These are phyloP conservation scores for Pseudogymnoascus sp. DNA, from an alignment of 2,329 filamentous ascomycete species.

Conservation along the genomic window DNA sequence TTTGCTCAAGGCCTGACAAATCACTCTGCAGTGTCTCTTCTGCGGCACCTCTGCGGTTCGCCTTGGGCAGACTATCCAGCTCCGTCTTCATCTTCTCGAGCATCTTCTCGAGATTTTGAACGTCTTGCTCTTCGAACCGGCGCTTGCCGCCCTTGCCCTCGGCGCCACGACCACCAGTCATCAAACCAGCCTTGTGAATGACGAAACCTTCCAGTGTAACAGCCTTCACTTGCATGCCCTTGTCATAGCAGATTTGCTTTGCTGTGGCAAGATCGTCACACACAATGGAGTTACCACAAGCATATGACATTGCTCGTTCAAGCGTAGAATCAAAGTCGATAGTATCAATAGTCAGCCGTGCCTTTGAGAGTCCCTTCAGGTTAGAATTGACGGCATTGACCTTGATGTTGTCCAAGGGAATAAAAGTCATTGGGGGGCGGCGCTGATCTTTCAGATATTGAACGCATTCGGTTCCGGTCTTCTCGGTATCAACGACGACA, in stretches of 20 bases:
- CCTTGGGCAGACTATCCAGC: constrained; percentile 69
- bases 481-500: constrained; percentile 90
- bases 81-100: constrained; percentile 70
- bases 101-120: constrained; percentile 72
- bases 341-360: constrained; percentile 86
- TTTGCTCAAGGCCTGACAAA: constrained; percentile 69
- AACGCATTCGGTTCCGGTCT: constrained; percentile 88
- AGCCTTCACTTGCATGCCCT: constrained; percentile 78
- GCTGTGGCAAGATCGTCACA: constrained; percentile 82
- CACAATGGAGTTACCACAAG: constrained; percentile 89
- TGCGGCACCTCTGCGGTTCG: constrained; percentile 62
- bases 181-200: constrained; percentile 91
- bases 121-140: constrained; percentile 81
- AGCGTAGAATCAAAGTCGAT: constrained; percentile 86
- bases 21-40: constrained; percentile 79
- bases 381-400: constrained; percentile 85
- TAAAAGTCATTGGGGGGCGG: constrained; percentile 81
- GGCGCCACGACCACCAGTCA: constrained; percentile 86
- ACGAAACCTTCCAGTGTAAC: constrained; percentile 90
- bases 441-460: constrained; percentile 88
- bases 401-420: constrained; percentile 94
- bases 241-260: constrained; percentile 81
- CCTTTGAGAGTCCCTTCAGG: constrained; percentile 78
- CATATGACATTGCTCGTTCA: constrained; percentile 88
- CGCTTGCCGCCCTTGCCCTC: constrained; percentile 67